Percentiles rank a stretch among this genome's conserved stretches.
Evolutionary conservation across 306 rosid species (phyloP).

Genomic region (Malus sieversii): DNA sequence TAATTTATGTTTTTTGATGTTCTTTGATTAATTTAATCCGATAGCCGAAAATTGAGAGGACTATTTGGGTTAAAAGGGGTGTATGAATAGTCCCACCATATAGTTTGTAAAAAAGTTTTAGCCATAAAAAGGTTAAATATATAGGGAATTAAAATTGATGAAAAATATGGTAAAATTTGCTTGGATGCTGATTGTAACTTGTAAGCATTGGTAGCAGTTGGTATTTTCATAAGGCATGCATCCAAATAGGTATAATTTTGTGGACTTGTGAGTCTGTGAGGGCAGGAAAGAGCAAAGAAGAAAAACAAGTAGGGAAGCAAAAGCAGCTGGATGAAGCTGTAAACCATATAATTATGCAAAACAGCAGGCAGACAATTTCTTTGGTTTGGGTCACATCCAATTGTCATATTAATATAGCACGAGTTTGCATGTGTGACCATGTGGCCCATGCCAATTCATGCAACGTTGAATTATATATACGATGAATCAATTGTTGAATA

Average conservation of each 20-base stretch:
- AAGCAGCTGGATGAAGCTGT: conserved; percentile 22
- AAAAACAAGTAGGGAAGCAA: background rate
- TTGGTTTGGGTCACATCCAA: conserved; percentile 5
- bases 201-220: background rate
- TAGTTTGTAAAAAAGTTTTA: no score
- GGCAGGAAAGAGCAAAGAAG: background rate
- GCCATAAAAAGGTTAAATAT: no score
- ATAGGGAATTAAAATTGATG: no score
- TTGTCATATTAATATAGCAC: conserved; percentile 1
- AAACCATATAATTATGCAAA: conserved; percentile 5
- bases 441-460: conserved; percentile 2
- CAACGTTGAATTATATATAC: background rate
- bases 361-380: background rate
- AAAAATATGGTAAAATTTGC: background rate
- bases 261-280: background rate
- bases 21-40: fast-evolving
- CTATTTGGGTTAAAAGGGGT: fast-evolving
- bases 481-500: background rate
- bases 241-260: background rate
- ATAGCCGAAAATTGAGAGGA: fast-evolving
- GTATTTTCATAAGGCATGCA: background rate
- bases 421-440: conserved; percentile 2
- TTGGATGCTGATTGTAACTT: background rate
- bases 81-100: no score
- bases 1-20: no score